Conservation (phyloP, 1,139 yeast genomes). For the Zygoascus hellenicus region DNA sequence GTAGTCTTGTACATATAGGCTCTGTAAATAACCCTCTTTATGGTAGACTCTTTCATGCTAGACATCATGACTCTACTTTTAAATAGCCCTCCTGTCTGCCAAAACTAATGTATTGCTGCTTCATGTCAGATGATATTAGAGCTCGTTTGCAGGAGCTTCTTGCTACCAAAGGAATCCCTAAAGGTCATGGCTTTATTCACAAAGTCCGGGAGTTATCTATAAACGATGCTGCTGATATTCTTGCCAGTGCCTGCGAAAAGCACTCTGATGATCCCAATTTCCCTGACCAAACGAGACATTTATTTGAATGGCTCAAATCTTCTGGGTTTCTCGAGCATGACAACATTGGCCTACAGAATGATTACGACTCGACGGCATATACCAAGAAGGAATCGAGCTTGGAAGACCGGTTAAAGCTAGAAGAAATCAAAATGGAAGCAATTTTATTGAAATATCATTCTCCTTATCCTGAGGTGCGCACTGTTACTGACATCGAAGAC, state of each 20-base stretch:
- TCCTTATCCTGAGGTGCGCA: slow-evolving; percentile 47
- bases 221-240: slow-evolving; percentile 40
- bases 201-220: slow-evolving; percentile 5
- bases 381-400: no score
- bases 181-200: slow-evolving; percentile 1
- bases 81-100: background rate
- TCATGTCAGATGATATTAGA: background rate
- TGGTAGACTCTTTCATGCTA: no score
- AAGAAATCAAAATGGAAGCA: slow-evolving; percentile 29
- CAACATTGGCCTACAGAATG: no score
- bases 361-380: no score
- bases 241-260: slow-evolving; percentile 36
- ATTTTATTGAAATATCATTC: slow-evolving; percentile 41
- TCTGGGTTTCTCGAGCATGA: no score
- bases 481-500: slow-evolving; percentile 45
- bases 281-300: slow-evolving; percentile 32
- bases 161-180: background rate
- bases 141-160: background rate
- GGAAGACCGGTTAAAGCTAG: background rate
- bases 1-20: no score
- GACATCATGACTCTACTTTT: no score
- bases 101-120: background rate
- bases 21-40: no score
- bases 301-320: slow-evolving; percentile 15
- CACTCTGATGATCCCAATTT: slow-evolving; percentile 49